Percentiles rank a stretch among this genome's conserved stretches.
Conservation (phyloP, 805 yeast genomes). For the Barnettozyma pratensis region DNA sequence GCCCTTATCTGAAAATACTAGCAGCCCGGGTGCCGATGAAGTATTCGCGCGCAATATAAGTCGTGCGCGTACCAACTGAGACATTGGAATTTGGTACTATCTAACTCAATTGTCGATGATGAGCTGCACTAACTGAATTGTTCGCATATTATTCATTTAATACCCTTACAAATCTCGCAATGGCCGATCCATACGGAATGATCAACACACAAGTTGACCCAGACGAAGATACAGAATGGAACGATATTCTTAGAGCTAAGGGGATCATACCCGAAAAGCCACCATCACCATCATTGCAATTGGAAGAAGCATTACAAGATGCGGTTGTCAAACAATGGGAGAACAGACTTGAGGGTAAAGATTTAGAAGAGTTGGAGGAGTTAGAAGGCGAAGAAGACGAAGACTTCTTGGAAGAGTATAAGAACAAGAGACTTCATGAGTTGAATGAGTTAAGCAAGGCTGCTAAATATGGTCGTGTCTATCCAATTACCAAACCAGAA, state of each 20-base stretch:
- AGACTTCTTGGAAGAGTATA: conserved; percentile 76
- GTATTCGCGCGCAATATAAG: too few species aligned
- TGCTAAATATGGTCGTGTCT: conserved; percentile 68
- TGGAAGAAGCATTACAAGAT: conserved; percentile 84
- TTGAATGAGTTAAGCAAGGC: conserved; percentile 51
- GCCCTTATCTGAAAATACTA: too few species aligned
- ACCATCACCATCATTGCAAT: conserved; percentile 78
- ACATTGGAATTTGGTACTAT: too few species aligned
- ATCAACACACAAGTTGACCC: conserved; percentile 89
- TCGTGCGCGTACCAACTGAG: too few species aligned
- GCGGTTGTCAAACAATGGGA: conserved; percentile 78
- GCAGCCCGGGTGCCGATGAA: too few species aligned
- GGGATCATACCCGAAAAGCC: conserved; percentile 92
- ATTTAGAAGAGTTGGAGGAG: conserved; percentile 77
- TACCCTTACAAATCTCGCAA: not conserved
- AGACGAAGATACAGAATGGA: conserved; percentile 97
- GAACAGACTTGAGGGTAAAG: conserved; percentile 71
- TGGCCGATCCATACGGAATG: conserved; percentile 40
- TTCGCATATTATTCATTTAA: too few species aligned
- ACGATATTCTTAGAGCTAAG: conserved; percentile 83
- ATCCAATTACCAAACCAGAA: conserved; percentile 80
- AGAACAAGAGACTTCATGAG: conserved; percentile 73
- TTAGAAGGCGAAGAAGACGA: conserved; percentile 92
- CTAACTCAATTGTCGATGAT: not conserved
- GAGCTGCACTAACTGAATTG: not conserved